Evolutionary conservation across 441 rosid species (phyloP).

Genomic region (Manihot esculenta): DNA sequence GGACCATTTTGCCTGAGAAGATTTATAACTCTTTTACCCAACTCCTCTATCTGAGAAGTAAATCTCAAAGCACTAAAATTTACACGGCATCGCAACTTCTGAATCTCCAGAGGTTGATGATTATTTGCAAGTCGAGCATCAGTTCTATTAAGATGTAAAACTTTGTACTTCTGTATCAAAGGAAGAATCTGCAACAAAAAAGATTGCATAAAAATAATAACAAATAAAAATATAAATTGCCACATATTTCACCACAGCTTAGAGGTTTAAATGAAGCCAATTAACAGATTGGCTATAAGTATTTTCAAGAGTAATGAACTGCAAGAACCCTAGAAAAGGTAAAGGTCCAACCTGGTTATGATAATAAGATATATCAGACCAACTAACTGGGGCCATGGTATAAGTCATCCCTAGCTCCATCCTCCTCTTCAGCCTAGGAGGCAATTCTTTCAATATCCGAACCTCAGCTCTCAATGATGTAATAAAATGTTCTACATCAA

Average conservation of each 20-base stretch:
- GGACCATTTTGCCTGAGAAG: conserved; percentile 75
- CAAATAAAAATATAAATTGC: background rate
- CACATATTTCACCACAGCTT: background rate
- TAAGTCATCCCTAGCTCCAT: conserved; percentile 63
- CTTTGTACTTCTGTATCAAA: conserved; percentile 74
- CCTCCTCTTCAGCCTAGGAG: conserved; percentile 84
- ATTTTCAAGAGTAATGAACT: background rate
- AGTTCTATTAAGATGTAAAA: conserved; percentile 75
- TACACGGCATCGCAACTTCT: conserved; percentile 86
- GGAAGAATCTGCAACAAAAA: conserved; percentile 73
- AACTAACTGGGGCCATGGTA: conserved; percentile 91
- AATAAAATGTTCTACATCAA: conserved; percentile 91
- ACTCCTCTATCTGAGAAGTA: conserved; percentile 87
- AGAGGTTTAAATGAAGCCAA: background rate
- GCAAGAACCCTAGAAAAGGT: background rate
- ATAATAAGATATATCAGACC: conserved; percentile 95
- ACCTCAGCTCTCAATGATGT: conserved; percentile 89
- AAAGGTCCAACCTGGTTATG: conserved; percentile 56
- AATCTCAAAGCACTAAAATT: conserved; percentile 78
- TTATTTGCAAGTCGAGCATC: conserved; percentile 88
- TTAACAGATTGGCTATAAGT: background rate
- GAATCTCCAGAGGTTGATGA: conserved; percentile 64
- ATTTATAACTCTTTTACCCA: conserved; percentile 71
- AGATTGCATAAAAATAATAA: background rate
- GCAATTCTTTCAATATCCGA: conserved; percentile 85